Evolutionary conservation across 768 basidiomycete genomes (phyloP), one percentile per base, ranked within the genome.

Genomic region (Psilocybe tampanensis): DNA sequence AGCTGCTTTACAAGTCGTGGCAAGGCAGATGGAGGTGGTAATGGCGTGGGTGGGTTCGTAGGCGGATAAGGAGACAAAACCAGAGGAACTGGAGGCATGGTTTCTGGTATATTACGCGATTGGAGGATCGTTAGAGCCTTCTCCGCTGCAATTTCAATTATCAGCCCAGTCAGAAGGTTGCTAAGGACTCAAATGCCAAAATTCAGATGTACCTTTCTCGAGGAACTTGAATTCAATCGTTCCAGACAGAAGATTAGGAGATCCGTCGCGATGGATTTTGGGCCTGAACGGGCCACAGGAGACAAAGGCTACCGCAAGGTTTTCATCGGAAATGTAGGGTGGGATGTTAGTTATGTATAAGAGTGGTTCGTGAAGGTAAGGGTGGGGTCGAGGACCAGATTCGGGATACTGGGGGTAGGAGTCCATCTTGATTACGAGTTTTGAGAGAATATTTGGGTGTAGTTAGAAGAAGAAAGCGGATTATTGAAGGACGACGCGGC

Each of bases 1-100:
- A 96, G 84, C 60, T 94, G 89, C 71, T 94, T 95, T 61, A 96
- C 83, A 36, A 95, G 78, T 33, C 93, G 86, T 2, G 93, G 90
- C 18, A 82, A 75, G 9, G 94, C 92, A 23, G 81, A 84, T 0
- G 92, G 89, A 2, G 88, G 85, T 0, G 92, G 90, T 17, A 92
- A 77, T 0, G 86, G 80, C 2, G 88, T 86, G 5, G 91, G 88
- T 2, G 89, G 89, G 43, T 76, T 84, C 2, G 91, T 90, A 3
- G 89, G 88, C 1, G 92, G 90, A 69, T 90, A 94, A 2, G 93
- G 92, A 2, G 93, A 94, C 43, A 95, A 79, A 19, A 86, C 79
- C 45, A 94, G 77, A 52, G 76, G 73, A 1, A 86, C 84, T 2
- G 84, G 76, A 1, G 88, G 86, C 18, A 77, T 72, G 21, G 85